Base-by-base conservation (phyloP, 345 rosid genomes). In the Lepidium sativum region DNA sequence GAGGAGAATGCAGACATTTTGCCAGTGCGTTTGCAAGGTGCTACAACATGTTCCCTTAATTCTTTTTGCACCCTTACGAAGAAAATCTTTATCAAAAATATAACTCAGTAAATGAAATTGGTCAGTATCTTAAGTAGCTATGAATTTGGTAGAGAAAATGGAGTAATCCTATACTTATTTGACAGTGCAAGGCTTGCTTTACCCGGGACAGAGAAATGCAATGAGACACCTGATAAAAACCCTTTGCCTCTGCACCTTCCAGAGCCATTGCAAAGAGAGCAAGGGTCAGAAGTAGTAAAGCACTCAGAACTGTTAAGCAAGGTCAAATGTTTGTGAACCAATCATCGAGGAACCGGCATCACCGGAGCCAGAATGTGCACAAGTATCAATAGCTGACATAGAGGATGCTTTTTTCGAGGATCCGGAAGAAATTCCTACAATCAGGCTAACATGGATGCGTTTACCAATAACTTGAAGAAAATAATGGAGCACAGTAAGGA, bases 11-110 rank as follows among this genome's bases (percentile, higher is more conserved):
- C 75, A 85, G 97, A 78, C 97, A 94, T 67, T 94, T 94, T 75
- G 97, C 99, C 6, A 94, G 99, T 77, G 99, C 96, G 33, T 94
- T 90, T 78, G 97, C 99, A 81, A 94, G 99, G 99, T 90, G 10
- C 72, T 35, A 41, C 60, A 21, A 54, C 35, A 35, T 69, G 54
- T 33, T 45, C 68, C 61, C 38, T 15, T 64, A n/a, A n/a, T n/a
- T n/a, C n/a, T n/a, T n/a, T n/a, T n/a, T n/a, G n/a, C n/a, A n/a
- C n/a, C n/a, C n/a, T n/a, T 33, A 60, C 9, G 21, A 47, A 20
- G 18, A 47, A 21, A 39, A 17, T 0, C 12, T 17, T n/a, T 1
- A 27, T 39, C 34, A 16, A 44, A 32, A 17, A 31, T 33, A 44
- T 8, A 17, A 15, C 18, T 21, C 59, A 50, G 69, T 35, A 42